Evolutionary conservation across 306 rosid genomes (phyloP), one percentile per base, ranked within the genome.

Genomic region (Rosa rugosa): DNA sequence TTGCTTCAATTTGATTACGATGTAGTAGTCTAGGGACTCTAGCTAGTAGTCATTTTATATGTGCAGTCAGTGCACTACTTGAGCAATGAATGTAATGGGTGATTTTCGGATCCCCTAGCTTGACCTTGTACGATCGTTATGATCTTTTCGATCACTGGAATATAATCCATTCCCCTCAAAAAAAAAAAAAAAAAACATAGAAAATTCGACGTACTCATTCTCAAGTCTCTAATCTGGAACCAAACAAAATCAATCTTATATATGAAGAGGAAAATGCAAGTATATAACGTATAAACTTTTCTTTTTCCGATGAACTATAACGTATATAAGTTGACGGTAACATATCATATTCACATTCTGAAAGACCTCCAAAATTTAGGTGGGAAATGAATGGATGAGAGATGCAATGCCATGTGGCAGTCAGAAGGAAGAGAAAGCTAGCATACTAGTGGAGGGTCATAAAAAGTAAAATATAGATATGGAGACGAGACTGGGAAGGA

Each of bases 321-420:
- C 40, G 40, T 62, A 25, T 25, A 62, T 27, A 62, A 23, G 67
- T 62, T 25, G 40, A 62, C 20, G 36, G 67, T 62, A 54, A 25
- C 38, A 34, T 12, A 11, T 25, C 69, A 64, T 31, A 34, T 80
- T 79, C 72, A 74, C 49, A 82, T 72, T 85, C 49, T 46, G 40
- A 81, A 60, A 73, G 54, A 77, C 71, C 59, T 71, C 74, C 40
- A 65, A 4, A 17, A 31, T 62, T 49, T 67, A 62, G 75, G 75
- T 31, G 23, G 60, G 81, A 57, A 76, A 34, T 18, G 49, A 40
- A 75, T 73, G 75, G 67, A 45, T 57, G 81, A 73, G 80, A 60
- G 27, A 81, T 66, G 62, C 49, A 62, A 56, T 57, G 80, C 89
- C 90, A 86, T 84, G 89, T 84, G 92, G 88, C 88, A 81, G 57